Evolutionary conservation across 495 filamentous ascomycete genomes (phyloP).

Genomic region (Talaromyces stipitatus): DNA sequence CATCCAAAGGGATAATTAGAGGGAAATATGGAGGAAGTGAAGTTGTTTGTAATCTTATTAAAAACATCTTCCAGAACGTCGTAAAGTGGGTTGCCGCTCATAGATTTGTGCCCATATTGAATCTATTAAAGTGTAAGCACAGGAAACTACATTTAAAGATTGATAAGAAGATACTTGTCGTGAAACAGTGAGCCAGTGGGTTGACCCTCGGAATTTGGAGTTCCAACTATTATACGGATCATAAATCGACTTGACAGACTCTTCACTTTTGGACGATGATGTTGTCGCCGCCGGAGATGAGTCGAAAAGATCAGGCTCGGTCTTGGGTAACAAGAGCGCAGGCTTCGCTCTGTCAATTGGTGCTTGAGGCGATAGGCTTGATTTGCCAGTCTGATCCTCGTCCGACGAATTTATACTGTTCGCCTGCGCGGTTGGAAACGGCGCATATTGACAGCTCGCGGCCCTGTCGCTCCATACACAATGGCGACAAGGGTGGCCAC

Average conservation of each 20-base stretch:
- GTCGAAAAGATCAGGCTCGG: not conserved
- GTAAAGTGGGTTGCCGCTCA: not conserved
- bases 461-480: slow-evolving; percentile 6
- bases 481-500: slow-evolving; percentile 3
- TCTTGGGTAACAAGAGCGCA: not conserved
- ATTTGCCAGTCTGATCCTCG: not conserved
- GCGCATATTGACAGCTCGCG: slow-evolving; percentile 1
- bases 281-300: not conserved
- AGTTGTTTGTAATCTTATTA: not conserved
- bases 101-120: not conserved
- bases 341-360: not conserved
- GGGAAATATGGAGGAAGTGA: not conserved
- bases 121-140: not conserved
- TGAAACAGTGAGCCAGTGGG: slow-evolving; percentile 3
- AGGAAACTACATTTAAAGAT: not conserved
- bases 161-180: not conserved
- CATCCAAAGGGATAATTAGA: slow-evolving; percentile 1
- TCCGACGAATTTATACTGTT: not conserved
- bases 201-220: slow-evolving; percentile 6
- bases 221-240: slow-evolving; percentile 1
- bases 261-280: not conserved
- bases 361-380: not conserved
- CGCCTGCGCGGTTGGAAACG: not conserved
- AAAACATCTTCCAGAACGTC: not conserved
- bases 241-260: not conserved